Conservation (phyloP, 768 basidiomycete genomes). For the Auricularia cornea region DNA sequence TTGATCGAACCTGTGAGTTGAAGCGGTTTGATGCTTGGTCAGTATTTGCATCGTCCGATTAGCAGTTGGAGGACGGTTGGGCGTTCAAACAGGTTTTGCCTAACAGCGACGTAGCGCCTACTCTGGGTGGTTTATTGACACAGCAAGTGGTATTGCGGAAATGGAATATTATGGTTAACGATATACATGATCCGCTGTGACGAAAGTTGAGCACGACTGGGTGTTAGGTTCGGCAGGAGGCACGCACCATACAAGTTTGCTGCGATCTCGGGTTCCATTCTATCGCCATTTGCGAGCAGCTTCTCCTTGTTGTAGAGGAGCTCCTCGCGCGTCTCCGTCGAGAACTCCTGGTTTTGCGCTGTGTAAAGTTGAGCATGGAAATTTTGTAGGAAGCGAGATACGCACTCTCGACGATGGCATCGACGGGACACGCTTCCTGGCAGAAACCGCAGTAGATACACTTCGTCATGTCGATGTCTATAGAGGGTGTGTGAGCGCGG, state of each 20-base stretch:
- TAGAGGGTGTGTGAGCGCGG: conserved; percentile 7
- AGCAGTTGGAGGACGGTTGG: no score
- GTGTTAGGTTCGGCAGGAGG: conserved; percentile 7
- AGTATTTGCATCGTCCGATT: no score
- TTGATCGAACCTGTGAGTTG: no score
- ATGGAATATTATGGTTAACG: conserved; percentile 33
- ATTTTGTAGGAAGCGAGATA: conserved; percentile 10
- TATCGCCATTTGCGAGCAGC: conserved; percentile 89
- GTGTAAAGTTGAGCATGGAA: conserved; percentile 10
- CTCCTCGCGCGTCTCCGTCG: conserved; percentile 96
- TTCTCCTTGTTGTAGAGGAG: conserved; percentile 99
- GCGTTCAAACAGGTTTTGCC: no score
- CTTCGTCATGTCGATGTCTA: conserved; percentile 99
- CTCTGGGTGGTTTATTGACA: no score
- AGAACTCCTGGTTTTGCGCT: conserved; percentile 98
- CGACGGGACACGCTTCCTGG: conserved; percentile 98
- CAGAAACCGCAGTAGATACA: conserved; percentile 99
- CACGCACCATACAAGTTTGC: conserved; percentile 76
- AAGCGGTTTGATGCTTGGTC: no score
- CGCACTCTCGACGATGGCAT: conserved; percentile 98
- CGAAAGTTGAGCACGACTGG: conserved; percentile 14
- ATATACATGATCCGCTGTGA: conserved; percentile 77
- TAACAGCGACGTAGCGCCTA: no score
- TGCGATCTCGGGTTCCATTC: conserved; percentile 95
- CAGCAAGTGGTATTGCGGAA: no score